Conservation (phyloP, 2,329 filamentous ascomycete genomes). For the Dactylellina parvicollis region DNA sequence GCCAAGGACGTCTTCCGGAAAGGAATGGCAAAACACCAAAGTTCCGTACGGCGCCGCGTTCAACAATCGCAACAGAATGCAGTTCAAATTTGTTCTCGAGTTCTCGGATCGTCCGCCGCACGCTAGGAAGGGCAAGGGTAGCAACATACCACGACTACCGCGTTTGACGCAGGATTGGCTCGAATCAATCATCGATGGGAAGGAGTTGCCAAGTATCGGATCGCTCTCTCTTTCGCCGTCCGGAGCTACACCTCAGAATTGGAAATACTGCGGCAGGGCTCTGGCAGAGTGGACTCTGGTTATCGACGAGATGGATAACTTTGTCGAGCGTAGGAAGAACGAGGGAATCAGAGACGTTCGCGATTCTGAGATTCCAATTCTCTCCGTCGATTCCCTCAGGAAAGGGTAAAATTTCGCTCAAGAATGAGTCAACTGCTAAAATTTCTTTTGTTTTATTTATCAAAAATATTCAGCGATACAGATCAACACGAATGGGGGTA, state of each 20-base stretch:
- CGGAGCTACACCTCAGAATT: constrained; percentile 49
- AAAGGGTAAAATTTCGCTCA: constrained; percentile 26
- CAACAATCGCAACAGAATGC: constrained; percentile 67
- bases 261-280: constrained; percentile 74
- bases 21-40: constrained; percentile 58
- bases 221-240: constrained; percentile 29
- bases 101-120: constrained; percentile 68
- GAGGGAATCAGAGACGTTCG: constrained; percentile 63
- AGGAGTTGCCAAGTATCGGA: constrained; percentile 28
- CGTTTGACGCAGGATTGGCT: constrained; percentile 74
- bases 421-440: neutral
- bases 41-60: constrained; percentile 58
- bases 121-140: constrained; percentile 63
- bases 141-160: constrained; percentile 75
- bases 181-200: constrained; percentile 57
- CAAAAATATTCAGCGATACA: constrained; percentile 5
- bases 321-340: constrained; percentile 77
- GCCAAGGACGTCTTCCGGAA: constrained; percentile 27
- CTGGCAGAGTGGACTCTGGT: constrained; percentile 81
- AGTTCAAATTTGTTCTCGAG: constrained; percentile 75
- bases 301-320: constrained; percentile 81
- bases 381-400: constrained; percentile 49
- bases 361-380: constrained; percentile 46
- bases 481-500: neutral
- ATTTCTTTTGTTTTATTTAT: neutral